These are phyloP conservation scores for Quillaja saponaria DNA, from an alignment of 306 rosid species.

Conservation along the genomic window DNA sequence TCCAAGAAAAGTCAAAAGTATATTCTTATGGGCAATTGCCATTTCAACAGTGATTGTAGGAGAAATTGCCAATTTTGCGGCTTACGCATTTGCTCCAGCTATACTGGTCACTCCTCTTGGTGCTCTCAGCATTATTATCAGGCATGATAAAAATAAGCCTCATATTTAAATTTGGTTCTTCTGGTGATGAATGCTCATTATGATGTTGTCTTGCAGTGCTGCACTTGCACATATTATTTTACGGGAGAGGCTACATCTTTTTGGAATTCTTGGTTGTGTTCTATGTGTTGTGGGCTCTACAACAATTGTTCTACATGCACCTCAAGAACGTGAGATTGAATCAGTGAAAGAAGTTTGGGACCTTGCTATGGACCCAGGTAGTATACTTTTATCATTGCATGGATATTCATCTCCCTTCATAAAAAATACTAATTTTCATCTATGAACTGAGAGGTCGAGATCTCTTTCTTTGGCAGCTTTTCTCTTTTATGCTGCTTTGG, in stretches of 20 bases:
- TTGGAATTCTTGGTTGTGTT: slow-evolving; percentile 93
- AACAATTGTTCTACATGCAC: slow-evolving; percentile 96
- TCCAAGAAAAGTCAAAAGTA: slow-evolving; percentile 1
- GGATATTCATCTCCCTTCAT: slow-evolving; percentile 11
- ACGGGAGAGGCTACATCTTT: slow-evolving; percentile 84
- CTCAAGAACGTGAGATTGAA: slow-evolving; percentile 86
- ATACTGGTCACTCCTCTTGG: slow-evolving; percentile 98
- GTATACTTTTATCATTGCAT: slow-evolving; percentile 13
- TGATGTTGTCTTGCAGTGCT: slow-evolving; percentile 72
- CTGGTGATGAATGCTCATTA: slow-evolving; percentile 43
- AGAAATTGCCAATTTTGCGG: slow-evolving; percentile 98
- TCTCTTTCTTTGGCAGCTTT: slow-evolving; percentile 65
- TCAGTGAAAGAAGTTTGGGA: slow-evolving; percentile 95
- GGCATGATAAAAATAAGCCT: slow-evolving; percentile 51
- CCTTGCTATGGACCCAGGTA: slow-evolving; percentile 99
- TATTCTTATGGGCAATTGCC: slow-evolving; percentile 34
- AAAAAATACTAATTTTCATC: slow-evolving; percentile 10
- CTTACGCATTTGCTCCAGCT: slow-evolving; percentile 99
- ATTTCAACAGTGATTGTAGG: slow-evolving; percentile 92
- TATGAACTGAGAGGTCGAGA: slow-evolving; percentile 23
- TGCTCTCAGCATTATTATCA: slow-evolving; percentile 98
- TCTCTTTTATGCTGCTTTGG: slow-evolving; percentile 76
- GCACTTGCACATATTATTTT: slow-evolving; percentile 94
- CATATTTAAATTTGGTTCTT: slow-evolving; percentile 25
- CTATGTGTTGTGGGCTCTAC: slow-evolving; percentile 98